Evolutionary conservation across 768 basidiomycete genomes (phyloP).

Genomic region (Exsudoporus frostii): DNA sequence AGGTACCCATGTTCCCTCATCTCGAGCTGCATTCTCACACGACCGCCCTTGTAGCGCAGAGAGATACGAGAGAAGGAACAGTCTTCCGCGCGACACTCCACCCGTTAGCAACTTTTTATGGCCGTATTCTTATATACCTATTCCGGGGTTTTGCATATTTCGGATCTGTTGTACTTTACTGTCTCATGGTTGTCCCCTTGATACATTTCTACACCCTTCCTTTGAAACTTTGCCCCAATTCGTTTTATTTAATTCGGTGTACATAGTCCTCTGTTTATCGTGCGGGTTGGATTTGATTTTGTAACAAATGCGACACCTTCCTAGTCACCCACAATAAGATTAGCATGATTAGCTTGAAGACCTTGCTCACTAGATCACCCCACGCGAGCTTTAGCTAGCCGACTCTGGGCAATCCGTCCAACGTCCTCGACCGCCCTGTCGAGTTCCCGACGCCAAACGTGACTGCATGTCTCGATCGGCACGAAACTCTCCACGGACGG

Average conservation of each 20-base stretch:
- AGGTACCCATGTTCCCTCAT: slow-evolving; percentile 38
- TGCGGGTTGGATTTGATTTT: slow-evolving; percentile 3
- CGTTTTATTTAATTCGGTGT: slow-evolving; percentile 5
- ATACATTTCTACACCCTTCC: slow-evolving; percentile 3
- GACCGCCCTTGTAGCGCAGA: slow-evolving; percentile 21
- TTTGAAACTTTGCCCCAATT: background rate
- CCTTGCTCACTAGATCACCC: slow-evolving; percentile 2
- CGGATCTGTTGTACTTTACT: slow-evolving; percentile 28
- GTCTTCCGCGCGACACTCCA: slow-evolving; percentile 17
- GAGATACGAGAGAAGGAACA: slow-evolving; percentile 29
- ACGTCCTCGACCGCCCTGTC: slow-evolving; percentile 71
- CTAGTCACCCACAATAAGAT: background rate
- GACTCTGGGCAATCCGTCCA: slow-evolving; percentile 71
- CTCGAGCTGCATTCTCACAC: slow-evolving; percentile 5
- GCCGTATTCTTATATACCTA: slow-evolving; percentile 30
- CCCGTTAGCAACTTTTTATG: slow-evolving; percentile 25
- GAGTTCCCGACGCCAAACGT: slow-evolving; percentile 65
- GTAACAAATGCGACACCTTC: slow-evolving; percentile 14
- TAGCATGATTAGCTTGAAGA: background rate
- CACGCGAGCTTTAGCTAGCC: slow-evolving; percentile 42
- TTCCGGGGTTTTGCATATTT: slow-evolving; percentile 17
- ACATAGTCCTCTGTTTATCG: slow-evolving; percentile 5
- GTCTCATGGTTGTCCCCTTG: background rate
- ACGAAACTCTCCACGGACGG: slow-evolving; percentile 36
- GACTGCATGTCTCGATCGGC: slow-evolving; percentile 37